Evolutionary conservation across 1,284 basidiomycete genomes (phyloP).

Genomic region (Boletus hoseneyae): DNA sequence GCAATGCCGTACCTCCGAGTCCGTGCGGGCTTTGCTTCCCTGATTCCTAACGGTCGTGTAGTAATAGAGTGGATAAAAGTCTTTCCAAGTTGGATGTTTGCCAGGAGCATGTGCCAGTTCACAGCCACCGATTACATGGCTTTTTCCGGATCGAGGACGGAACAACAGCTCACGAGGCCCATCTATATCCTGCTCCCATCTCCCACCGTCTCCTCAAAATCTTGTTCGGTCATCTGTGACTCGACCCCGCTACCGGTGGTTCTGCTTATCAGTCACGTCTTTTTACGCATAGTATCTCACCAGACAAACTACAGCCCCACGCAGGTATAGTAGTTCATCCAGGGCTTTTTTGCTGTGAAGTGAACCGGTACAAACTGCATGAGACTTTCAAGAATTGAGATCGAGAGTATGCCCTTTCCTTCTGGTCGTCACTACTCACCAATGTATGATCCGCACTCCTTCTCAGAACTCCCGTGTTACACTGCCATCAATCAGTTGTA

Average conservation of each 20-base stretch:
- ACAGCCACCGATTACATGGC: slow-evolving; percentile 27
- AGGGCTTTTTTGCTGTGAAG: slow-evolving; percentile 1
- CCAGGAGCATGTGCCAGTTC: not conserved
- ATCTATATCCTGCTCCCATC: slow-evolving; percentile 17
- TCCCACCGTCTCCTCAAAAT: slow-evolving; percentile 11
- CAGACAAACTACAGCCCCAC: not conserved
- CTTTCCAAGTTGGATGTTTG: not conserved
- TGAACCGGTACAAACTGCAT: slow-evolving; percentile 3
- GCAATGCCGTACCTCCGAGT: too few relatives aligned
- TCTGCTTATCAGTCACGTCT: slow-evolving; percentile 7
- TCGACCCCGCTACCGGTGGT: slow-evolving; percentile 15
- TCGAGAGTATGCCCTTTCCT: slow-evolving; percentile 6
- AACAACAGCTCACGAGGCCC: not conserved
- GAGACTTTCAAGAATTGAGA: not conserved
- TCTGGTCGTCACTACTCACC: not conserved
- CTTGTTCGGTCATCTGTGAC: slow-evolving; percentile 11
- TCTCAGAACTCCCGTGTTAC: slow-evolving; percentile 8
- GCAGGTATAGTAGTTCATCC: not conserved
- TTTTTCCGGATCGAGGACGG: slow-evolving; percentile 3
- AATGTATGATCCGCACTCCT: slow-evolving; percentile 7
- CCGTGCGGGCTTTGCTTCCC: too few relatives aligned
- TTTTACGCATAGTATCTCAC: not conserved
- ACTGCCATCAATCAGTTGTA: slow-evolving; percentile 8
- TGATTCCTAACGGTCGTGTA: not conserved
- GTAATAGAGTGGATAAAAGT: too few relatives aligned